phyloP scores from a whole-genome alignment of 192 early-diverging fungal species.

The Kappamyces sp. region DNA sequence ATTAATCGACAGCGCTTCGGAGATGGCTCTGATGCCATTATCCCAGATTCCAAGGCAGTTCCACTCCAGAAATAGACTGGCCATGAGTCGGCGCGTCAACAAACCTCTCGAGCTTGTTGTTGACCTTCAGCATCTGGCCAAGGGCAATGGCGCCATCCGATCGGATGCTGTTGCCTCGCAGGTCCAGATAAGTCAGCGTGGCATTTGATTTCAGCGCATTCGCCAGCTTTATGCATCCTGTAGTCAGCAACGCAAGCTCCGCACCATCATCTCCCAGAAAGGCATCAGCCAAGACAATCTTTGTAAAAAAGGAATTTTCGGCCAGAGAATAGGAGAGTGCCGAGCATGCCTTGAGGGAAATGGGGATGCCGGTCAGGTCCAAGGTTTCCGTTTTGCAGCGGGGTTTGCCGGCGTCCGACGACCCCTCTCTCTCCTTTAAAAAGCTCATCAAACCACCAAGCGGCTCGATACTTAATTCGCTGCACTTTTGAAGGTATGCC shows the following conservation, averaged over 20 bases:
- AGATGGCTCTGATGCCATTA: conserved; percentile 38
- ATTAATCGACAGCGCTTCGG: conserved; percentile 49
- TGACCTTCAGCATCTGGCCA: conserved; percentile 52
- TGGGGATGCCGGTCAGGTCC: conserved; percentile 25
- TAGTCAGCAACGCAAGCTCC: conserved; percentile 3
- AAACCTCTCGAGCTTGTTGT: conserved; percentile 33
- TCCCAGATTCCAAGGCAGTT: conserved; percentile 62
- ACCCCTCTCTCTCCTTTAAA: background rate
- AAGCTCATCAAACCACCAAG: conserved; percentile 15
- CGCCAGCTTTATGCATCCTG: conserved; percentile 42
- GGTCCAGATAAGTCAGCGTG: conserved; percentile 35
- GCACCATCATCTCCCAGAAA: conserved; percentile 53
- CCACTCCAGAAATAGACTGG: conserved; percentile 48
- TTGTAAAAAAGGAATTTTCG: conserved; percentile 27
- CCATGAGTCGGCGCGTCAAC: background rate
- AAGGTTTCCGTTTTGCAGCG: background rate
- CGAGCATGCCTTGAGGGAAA: conserved; percentile 30
- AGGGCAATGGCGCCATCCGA: conserved; percentile 53
- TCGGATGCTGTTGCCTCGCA: conserved; percentile 52
- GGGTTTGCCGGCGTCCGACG: background rate
- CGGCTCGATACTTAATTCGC: conserved; percentile 29
- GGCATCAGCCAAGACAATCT: conserved; percentile 38
- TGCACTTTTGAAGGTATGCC: conserved; percentile 21
- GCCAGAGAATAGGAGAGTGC: conserved; percentile 37
- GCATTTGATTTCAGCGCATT: conserved; percentile 49